These are phyloP conservation scores for Paxillus rubicundulus DNA, from an alignment of 768 basidiomycete genomes.

Conservation along the genomic window DNA sequence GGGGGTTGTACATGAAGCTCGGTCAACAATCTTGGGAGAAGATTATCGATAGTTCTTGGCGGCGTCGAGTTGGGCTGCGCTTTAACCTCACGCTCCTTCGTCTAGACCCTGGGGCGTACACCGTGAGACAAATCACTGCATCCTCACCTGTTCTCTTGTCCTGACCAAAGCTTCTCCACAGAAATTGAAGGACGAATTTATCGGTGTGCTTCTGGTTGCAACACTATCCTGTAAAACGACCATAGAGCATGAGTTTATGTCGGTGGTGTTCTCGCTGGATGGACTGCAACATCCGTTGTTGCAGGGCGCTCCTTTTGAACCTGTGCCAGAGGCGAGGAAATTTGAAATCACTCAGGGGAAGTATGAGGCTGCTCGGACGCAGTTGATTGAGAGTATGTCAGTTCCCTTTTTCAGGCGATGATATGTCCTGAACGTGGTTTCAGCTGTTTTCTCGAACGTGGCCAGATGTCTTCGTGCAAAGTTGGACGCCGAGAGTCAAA, in stretches of 20 bases:
- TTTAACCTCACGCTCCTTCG: slow-evolving; percentile 57
- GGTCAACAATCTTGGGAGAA: slow-evolving; percentile 54
- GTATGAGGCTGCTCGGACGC: slow-evolving; percentile 34
- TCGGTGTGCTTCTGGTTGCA: slow-evolving; percentile 52
- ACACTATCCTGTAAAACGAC: slow-evolving; percentile 47
- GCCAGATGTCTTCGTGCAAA: slow-evolving; percentile 35
- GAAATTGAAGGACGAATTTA: slow-evolving; percentile 48
- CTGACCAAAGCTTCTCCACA: slow-evolving; percentile 21
- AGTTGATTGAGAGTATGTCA: slow-evolving; percentile 39
- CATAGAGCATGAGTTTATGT: slow-evolving; percentile 58
- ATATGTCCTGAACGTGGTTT: slow-evolving; percentile 8
- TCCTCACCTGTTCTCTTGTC: background rate
- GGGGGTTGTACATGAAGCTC: slow-evolving; percentile 55
- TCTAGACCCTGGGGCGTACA: slow-evolving; percentile 60
- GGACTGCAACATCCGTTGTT: slow-evolving; percentile 53
- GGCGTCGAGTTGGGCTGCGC: slow-evolving; percentile 58
- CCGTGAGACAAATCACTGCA: slow-evolving; percentile 36
- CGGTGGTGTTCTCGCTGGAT: slow-evolving; percentile 57
- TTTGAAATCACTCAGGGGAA: slow-evolving; percentile 31
- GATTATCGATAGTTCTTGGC: slow-evolving; percentile 49
- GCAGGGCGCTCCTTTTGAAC: slow-evolving; percentile 29
- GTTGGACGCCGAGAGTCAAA: slow-evolving; percentile 35
- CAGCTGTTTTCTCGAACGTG: slow-evolving; percentile 49
- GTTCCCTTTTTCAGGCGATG: slow-evolving; percentile 6
- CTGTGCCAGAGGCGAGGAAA: slow-evolving; percentile 19